These are phyloP conservation scores for Cercophora sp. DNA, from an alignment of 495 filamentous ascomycete species.

Conservation along the genomic window DNA sequence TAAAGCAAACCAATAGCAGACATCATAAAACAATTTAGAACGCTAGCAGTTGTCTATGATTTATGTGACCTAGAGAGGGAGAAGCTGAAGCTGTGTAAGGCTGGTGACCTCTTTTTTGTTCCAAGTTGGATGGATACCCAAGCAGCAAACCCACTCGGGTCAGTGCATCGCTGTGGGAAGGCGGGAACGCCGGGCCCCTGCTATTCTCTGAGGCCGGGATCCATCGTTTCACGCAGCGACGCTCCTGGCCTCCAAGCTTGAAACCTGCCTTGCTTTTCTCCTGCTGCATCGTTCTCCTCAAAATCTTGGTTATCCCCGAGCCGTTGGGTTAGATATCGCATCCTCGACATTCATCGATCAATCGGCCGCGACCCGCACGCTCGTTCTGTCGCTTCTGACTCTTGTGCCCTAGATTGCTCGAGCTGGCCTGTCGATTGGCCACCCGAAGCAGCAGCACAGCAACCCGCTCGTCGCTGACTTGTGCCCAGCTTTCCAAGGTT, in stretches of 20 bases:
- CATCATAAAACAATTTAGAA: not conserved
- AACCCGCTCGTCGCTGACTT: constrained; percentile 6
- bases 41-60: not conserved
- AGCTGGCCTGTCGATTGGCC: constrained; percentile 2
- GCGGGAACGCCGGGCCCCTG: constrained; percentile 4
- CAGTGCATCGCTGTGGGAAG: not conserved
- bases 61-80: too few relatives aligned
- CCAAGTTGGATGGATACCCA: too few relatives aligned
- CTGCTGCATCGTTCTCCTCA: constrained; percentile 1
- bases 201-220: not conserved
- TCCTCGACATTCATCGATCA: not conserved
- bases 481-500: constrained; percentile 1
- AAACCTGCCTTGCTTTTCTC: constrained; percentile 14
- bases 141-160: not conserved
- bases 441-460: not conserved
- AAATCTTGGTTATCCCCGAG: constrained; percentile 8
- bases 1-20: not conserved
- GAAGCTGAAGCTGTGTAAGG: too few relatives aligned
- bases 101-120: too few relatives aligned
- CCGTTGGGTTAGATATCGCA: not conserved
- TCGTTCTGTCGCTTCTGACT: not conserved
- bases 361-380: not conserved
- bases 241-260: not conserved
- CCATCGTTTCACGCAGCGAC: constrained; percentile 8
- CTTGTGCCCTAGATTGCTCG: constrained; percentile 7